phyloP scores from a whole-genome alignment of 441 rosid genomes.

The Croton laevigatus region DNA sequence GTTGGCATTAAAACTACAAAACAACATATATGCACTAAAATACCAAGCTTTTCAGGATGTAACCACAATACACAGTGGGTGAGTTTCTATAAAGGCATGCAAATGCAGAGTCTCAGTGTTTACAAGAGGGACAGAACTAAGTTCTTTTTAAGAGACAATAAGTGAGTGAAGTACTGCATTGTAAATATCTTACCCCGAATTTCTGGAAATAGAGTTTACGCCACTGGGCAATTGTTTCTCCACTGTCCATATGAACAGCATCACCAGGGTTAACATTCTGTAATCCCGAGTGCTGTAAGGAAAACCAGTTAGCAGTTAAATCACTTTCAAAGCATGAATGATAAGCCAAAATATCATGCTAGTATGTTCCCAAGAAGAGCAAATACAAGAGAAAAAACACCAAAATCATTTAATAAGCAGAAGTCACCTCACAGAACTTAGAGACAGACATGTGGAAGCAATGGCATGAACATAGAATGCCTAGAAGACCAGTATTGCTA shows the following conservation, averaged over 20 bases:
- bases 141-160: neutral
- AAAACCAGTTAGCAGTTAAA: slow-evolving; percentile 10
- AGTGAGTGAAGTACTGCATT: neutral
- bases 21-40: neutral
- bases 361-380: neutral
- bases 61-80: neutral
- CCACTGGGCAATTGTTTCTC: slow-evolving; percentile 51
- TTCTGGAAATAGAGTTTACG: slow-evolving; percentile 44
- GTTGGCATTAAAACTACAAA: neutral
- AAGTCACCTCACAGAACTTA: slow-evolving; percentile 52
- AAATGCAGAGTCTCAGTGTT: neutral
- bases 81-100: neutral
- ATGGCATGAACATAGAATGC: slow-evolving; percentile 53
- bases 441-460: slow-evolving; percentile 49
- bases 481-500: slow-evolving; percentile 45
- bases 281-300: slow-evolving; percentile 48
- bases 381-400: neutral
- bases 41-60: neutral
- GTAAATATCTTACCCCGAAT: slow-evolving; percentile 43
- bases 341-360: slow-evolving; percentile 12
- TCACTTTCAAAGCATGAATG: slow-evolving; percentile 3
- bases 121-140: neutral
- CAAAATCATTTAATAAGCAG: slow-evolving; percentile 4
- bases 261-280: slow-evolving; percentile 43
- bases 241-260: slow-evolving; percentile 49